Base-by-base conservation (phyloP, 805 yeast genomes). In the Wickerhamomyces xylosicus region DNA sequence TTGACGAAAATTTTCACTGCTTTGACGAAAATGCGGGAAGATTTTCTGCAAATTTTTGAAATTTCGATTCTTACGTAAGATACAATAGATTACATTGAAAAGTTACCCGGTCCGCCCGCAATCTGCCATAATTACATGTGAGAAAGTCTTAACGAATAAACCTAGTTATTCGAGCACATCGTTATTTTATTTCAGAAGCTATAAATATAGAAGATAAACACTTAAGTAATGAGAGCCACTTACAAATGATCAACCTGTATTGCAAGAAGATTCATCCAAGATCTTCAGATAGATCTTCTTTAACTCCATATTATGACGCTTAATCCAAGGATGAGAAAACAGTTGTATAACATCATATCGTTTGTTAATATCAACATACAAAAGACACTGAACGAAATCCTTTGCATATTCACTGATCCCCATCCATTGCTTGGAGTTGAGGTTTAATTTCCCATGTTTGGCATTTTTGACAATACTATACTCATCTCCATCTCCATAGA, bases 291-390 rank as follows among this genome's bases (percentile, higher is more conserved):
- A 72, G 9, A 67, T 54, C 31, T 47, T 53, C 16, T 51, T 49
- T 33, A 72, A 51, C 43, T 64, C 64, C 4, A 37, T 39, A 10
- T 32, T 31, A 44, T 71, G 72, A 33, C 58, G 57, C 28, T 52
- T 47, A 14, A 77, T 61, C 85, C 84, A 77, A 0, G 47, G 45
- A 44, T 66, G 72, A 4, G 49, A 34, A n/a, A 71, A 57, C 37
- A 76, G 66, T 6, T 60, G 62, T 1, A 47, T 41, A 21, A 67
- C 61, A 36, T 57, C 57, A 34, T 57, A 50, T 28, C 83, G 52
- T 25, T 58, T 46, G 0, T 35, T 41, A 2, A 65, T 63, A 42
- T 71, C 58, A 3, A 65, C 63, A 28, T 54, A 43, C 4, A 75
- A 47, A 14, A 77, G 54, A 1, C 50, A 47, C 19, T 51, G 47